Evolutionary conservation across 352 stramenopile species (phyloP), one percentile per base, ranked within the genome.

Genomic region (Phytophthora pisi): DNA sequence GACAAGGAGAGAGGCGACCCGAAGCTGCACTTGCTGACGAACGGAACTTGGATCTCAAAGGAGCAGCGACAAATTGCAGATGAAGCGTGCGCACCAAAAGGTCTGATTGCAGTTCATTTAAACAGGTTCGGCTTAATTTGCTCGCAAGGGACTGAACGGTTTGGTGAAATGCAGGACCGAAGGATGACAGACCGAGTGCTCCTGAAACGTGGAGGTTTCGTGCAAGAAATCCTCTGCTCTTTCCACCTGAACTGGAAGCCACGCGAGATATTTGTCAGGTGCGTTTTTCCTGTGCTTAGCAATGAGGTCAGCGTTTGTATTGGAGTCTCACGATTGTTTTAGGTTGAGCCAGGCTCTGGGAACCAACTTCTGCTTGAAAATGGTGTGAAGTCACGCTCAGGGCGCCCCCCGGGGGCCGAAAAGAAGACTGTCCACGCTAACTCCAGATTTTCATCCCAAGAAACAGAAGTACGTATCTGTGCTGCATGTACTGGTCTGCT

Each of bases 121-220:
- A 3, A 18, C 38, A 5, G 2, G 1, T n/a, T 20, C 20, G 20
- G 30, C 52, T 10, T 59, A 7, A 30, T 1, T 9, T 47, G 15
- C 24, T 57, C 36, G 57, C 16, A 5, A 51, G 16, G 15, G 7
- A 46, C 40, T 20, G 10, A 46, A 46, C 16, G 2, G 5, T 18
- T 64, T 65, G n/a, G 46, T 57, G 34, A 8, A 28, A 40, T 31
- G 11, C 58, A 90, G 88, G 82, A 5, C 66, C 74, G 0, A 71
- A 78, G 38, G 86, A 96, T 40, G 66, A 81, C 2, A 86, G 88
- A 40, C 82, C 86, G 18, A 84, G 53, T 42, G 85, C 77, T 5
- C 88, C 88, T 3, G 81, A 95, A 0, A 90, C 84, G 3, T 96
- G 88, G 88, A 81, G 66, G 13, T 90, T 82, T 72, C 86, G 81